phyloP scores from a whole-genome alignment of 805 yeast genomes.

The Ogataea naganishii region DNA sequence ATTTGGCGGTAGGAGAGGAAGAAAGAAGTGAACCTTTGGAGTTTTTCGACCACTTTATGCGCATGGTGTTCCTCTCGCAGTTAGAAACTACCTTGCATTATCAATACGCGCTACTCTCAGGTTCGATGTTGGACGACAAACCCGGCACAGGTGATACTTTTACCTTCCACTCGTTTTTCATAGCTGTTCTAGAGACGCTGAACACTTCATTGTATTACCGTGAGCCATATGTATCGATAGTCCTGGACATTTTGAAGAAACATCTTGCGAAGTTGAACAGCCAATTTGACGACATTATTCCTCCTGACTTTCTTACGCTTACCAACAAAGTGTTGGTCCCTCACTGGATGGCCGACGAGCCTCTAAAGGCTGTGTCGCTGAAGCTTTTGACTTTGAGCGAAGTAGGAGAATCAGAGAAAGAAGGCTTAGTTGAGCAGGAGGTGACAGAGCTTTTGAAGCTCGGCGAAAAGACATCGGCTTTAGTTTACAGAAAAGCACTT shows the following conservation, averaged over 20 bases:
- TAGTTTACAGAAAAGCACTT: conserved; percentile 36
- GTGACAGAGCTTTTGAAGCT: conserved; percentile 15
- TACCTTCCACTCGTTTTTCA: conserved; percentile 38
- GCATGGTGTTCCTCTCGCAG: conserved; percentile 51
- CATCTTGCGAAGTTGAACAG: conserved; percentile 26
- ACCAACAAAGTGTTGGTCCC: conserved; percentile 9
- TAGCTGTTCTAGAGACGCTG: conserved; percentile 39
- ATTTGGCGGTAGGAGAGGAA: conserved; percentile 20
- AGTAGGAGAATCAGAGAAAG: conserved; percentile 8
- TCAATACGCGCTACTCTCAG: conserved; percentile 41
- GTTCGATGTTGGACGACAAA: too few relatives aligned
- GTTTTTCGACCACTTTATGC: conserved; percentile 62
- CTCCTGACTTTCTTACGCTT: conserved; percentile 8
- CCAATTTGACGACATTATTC: conserved; percentile 19
- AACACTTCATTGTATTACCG: conserved; percentile 57
- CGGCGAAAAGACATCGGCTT: conserved; percentile 16
- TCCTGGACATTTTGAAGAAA: conserved; percentile 32
- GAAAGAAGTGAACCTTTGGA: conserved; percentile 22
- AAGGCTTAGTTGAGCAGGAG: conserved; percentile 17
- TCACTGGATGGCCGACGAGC: conserved; percentile 27
- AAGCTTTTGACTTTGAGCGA: conserved; percentile 16
- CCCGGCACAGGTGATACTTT: conserved; percentile 27
- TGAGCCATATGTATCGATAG: conserved; percentile 40
- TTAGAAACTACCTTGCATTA: conserved; percentile 46
- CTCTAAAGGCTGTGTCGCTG: conserved; percentile 22